Percentiles rank a stretch among this genome's conserved stretches.
These are phyloP conservation scores for Globisporangium emineosum DNA, from an alignment of 352 stramenopile genomes.

Conservation along the genomic window DNA sequence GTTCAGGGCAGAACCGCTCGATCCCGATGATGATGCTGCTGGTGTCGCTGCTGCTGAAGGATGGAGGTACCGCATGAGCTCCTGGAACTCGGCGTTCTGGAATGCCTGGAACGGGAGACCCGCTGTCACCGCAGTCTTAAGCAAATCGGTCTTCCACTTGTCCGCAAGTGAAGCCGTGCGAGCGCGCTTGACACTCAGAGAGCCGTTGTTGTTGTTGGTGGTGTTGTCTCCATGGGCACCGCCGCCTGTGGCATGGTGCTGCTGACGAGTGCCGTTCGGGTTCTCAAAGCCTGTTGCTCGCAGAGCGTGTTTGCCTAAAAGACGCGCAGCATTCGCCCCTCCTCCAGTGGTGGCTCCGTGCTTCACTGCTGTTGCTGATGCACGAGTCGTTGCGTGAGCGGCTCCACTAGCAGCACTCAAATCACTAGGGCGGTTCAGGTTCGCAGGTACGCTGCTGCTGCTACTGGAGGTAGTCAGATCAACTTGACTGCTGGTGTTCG, in stretches of 20 bases:
- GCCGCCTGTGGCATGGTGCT: neutral
- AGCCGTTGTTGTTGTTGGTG: neutral
- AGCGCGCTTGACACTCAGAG: conserved; percentile 5
- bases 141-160: conserved; percentile 17
- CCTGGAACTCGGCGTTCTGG: conserved; percentile 39
- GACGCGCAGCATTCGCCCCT: neutral
- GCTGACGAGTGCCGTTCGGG: neutral
- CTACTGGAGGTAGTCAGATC: neutral
- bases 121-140: conserved; percentile 35
- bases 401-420: neutral
- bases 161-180: neutral
- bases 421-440: neutral
- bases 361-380: neutral
- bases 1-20: neutral
- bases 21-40: neutral
- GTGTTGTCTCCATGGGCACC: neutral
- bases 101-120: conserved; percentile 39
- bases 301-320: conserved; percentile 10
- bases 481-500: neutral
- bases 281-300: neutral
- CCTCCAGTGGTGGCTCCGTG: neutral
- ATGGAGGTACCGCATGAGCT: conserved; percentile 31
- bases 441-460: neutral
- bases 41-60: conserved; percentile 8
- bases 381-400: neutral